Evolutionary conservation across 768 basidiomycete species (phyloP).

Genomic region (Naematelia encephala): DNA sequence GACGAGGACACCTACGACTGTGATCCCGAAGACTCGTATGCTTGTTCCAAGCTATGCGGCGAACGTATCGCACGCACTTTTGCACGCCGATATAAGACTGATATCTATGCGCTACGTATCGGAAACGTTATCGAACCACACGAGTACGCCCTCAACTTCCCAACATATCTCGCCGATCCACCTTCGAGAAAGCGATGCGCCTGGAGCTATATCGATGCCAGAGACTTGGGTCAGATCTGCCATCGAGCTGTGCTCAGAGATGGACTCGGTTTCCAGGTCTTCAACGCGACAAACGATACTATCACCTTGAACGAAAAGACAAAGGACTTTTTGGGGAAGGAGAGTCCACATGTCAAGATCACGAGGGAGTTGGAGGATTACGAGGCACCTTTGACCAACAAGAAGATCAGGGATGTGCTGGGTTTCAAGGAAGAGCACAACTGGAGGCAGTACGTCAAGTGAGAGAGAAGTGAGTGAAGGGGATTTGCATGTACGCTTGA

Average conservation of each 20-base stretch:
- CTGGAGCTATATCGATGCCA: constrained; percentile 49
- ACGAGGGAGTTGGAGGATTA: constrained; percentile 39
- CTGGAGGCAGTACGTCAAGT: constrained; percentile 38
- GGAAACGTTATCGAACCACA: constrained; percentile 47
- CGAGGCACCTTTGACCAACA: constrained; percentile 46
- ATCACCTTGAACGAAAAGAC: constrained; percentile 30
- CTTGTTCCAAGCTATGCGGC: constrained; percentile 41
- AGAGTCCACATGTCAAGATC: constrained; percentile 31
- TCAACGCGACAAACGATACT: constrained; percentile 47
- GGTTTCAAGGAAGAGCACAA: constrained; percentile 47
- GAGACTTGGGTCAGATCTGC: constrained; percentile 47
- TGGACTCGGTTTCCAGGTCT: constrained; percentile 47
- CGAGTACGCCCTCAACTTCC: constrained; percentile 47
- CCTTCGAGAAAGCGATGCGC: constrained; percentile 43
- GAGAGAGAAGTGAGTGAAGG: too few relatives aligned
- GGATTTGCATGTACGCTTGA: too few relatives aligned
- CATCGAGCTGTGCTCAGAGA: constrained; percentile 36
- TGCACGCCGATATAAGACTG: constrained; percentile 27
- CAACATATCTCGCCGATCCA: constrained; percentile 35
- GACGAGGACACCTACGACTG: constrained; percentile 31
- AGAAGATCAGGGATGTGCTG: constrained; percentile 40
- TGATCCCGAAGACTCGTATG: constrained; percentile 39
- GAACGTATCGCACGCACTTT: constrained; percentile 43
- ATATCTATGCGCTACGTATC: constrained; percentile 45
- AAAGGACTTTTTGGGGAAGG: constrained; percentile 28